Percentiles rank a stretch among this genome's conserved stretches.
Conservation (phyloP, 257 asterid species). For the Nicotiana tabacum region DNA sequence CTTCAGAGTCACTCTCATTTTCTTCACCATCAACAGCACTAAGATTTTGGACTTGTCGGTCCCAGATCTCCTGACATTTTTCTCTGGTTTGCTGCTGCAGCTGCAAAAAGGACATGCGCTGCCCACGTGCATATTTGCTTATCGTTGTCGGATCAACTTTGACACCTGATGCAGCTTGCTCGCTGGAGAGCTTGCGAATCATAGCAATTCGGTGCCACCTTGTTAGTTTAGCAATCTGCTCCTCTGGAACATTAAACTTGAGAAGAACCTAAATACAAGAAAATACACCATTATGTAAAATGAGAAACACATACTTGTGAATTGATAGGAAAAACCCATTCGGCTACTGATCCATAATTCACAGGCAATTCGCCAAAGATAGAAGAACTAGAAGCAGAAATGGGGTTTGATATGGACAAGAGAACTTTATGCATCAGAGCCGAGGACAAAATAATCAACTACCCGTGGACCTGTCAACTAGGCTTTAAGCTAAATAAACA, state of each 20-base stretch:
- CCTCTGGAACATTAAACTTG: slow-evolving; percentile 90
- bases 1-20: slow-evolving; percentile 91
- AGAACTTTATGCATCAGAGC: neutral
- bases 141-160: slow-evolving; percentile 94
- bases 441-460: neutral
- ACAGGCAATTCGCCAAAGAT: neutral
- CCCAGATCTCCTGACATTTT: slow-evolving; percentile 99
- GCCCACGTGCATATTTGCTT: slow-evolving; percentile 98
- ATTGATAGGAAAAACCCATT: neutral
- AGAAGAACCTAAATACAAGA: slow-evolving; percentile 74
- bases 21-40: slow-evolving; percentile 83
- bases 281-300: slow-evolving; percentile 8
- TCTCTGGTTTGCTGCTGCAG: slow-evolving; percentile 99
- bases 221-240: slow-evolving; percentile 76
- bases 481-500: neutral
- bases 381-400: neutral
- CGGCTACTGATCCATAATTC: neutral
- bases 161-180: slow-evolving; percentile 96
- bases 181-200: slow-evolving; percentile 96
- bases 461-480: neutral
- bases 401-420: slow-evolving; percentile 2
- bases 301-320: slow-evolving; percentile 7
- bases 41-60: slow-evolving; percentile 84
- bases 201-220: slow-evolving; percentile 98
- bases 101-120: slow-evolving; percentile 97